Evolutionary conservation across 257 asterid genomes (phyloP), one percentile per base, ranked within the genome.

Genomic region (Salvia rosmarinus): DNA sequence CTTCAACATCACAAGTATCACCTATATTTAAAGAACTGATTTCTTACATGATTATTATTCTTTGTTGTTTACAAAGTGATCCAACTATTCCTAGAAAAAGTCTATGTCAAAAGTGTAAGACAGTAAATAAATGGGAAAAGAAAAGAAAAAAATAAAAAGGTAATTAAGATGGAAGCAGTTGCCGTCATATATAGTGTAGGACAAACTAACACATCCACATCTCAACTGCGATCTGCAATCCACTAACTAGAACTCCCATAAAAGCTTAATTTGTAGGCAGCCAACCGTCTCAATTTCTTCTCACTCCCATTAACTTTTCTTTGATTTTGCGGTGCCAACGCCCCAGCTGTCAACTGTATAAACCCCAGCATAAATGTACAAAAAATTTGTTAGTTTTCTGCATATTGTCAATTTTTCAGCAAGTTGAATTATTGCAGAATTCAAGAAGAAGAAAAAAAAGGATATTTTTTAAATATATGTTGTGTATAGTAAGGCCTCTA

Each of bases 151-250:
- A 1, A 16, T 8, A 0, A 1, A 9, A 3, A 0, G 14, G 6
- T 2, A 4, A 34, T 1, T 17, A 3, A 43, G 52, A 61, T 56
- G 4, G 11, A 25, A 12, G 37, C 62, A 56, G 3, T 19, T 19
- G 9, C 6, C 21, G 13, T 51, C 30, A 51, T 37, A 39, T 7
- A 9, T 6, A 14, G 28, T 52, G 20, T 56, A 40, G 12, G 12
- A 23, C 50, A 64, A 43, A 40, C 23, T 3, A 64, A 43, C 13
- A 12, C 39, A 8, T 78, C 81, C 14, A 56, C 78, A 68, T 81
- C 85, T 63, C 85, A 81, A 81, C 85, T 58, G 59, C 55, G 56
- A 81, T 55, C 85, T 78, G 75, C 76, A 62, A 81, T 62, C 82
- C 71, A 71, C 78, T 74, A 77, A 63, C 77, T 58, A 47, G 35